These are phyloP conservation scores for Chaetomium tenue DNA, from an alignment of 495 filamentous ascomycete species.

Conservation along the genomic window DNA sequence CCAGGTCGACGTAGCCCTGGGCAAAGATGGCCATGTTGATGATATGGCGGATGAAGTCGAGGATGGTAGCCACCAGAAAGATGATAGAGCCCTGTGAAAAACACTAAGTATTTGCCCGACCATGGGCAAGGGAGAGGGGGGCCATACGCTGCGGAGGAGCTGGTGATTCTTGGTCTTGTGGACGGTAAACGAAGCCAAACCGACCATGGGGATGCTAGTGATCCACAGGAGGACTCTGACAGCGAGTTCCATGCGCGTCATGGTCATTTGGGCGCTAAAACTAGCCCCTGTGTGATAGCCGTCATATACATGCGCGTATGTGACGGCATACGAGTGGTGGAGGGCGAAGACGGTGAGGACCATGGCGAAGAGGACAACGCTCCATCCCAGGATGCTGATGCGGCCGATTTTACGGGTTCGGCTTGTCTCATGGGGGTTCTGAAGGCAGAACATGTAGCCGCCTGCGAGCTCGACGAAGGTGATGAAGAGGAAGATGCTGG, in stretches of 20 bases:
- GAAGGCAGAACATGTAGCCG: constrained; percentile 27
- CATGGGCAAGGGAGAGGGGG: not conserved
- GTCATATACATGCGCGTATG: not conserved
- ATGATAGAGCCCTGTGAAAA: constrained; percentile 18
- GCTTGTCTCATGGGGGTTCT: not conserved
- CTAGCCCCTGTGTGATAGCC: not conserved
- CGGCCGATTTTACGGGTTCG: constrained; percentile 5
- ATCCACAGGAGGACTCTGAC: constrained; percentile 26
- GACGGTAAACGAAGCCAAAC: constrained; percentile 10
- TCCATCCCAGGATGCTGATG: constrained; percentile 9
- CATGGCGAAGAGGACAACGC: constrained; percentile 19
- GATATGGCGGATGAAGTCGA: constrained; percentile 21
- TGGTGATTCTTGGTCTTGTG: constrained; percentile 14
- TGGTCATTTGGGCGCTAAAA: not conserved
- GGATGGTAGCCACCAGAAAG: constrained; percentile 21
- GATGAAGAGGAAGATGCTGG: constrained; percentile 25
- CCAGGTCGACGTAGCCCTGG: not conserved
- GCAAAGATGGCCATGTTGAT: constrained; percentile 15
- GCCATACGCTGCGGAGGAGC: constrained; percentile 16
- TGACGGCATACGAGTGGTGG: not conserved
- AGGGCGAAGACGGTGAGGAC: constrained; percentile 12
- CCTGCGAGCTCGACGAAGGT: constrained; percentile 27
- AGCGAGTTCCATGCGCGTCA: not conserved
- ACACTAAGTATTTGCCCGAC: not conserved
- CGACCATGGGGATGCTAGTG: constrained; percentile 18